Percentiles rank a stretch among this genome's conserved stretches.
These are phyloP conservation scores for Botrytis medusae DNA, from an alignment of 2,329 filamentous ascomycete species.

Conservation along the genomic window DNA sequence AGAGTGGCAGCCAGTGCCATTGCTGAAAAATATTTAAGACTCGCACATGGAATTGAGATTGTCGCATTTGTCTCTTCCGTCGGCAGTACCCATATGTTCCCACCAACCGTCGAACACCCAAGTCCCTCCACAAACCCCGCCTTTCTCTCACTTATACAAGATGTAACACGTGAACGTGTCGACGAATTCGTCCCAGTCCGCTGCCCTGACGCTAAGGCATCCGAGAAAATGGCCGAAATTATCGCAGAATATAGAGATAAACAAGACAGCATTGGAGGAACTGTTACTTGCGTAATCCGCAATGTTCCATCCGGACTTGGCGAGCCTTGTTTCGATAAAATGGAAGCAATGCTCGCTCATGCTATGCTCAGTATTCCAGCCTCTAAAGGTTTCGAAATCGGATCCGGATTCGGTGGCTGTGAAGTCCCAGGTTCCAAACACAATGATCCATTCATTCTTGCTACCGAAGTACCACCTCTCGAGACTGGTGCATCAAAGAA, in stretches of 20 bases:
- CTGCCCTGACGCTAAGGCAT: constrained; percentile 69
- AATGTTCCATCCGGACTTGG: constrained; percentile 83
- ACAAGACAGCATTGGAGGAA: constrained; percentile 89
- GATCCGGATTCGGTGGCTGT: constrained; percentile 85
- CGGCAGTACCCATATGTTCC: constrained; percentile 75
- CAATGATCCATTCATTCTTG: constrained; percentile 79
- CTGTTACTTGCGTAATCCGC: constrained; percentile 89
- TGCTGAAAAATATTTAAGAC: constrained; percentile 84
- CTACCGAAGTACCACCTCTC: constrained; percentile 47
- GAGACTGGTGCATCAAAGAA: constrained; percentile 47
- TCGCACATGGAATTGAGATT: constrained; percentile 84
- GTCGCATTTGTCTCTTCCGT: constrained; percentile 87
- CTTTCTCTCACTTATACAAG: constrained; percentile 72
- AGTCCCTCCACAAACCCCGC: constrained; percentile 71
- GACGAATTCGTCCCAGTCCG: constrained; percentile 84
- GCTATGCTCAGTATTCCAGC: constrained; percentile 95
- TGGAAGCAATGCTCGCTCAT: constrained; percentile 87
- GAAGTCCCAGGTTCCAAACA: constrained; percentile 85
- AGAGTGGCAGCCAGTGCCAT: constrained; percentile 90
- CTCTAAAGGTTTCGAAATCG: constrained; percentile 93
- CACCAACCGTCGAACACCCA: constrained; percentile 66
- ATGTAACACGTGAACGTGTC: constrained; percentile 71
- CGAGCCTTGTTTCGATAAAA: constrained; percentile 93
- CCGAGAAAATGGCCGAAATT: constrained; percentile 71
- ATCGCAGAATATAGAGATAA: constrained; percentile 77